These are phyloP conservation scores for Saturnispora silvae DNA, from an alignment of 805 yeast species.

Conservation along the genomic window DNA sequence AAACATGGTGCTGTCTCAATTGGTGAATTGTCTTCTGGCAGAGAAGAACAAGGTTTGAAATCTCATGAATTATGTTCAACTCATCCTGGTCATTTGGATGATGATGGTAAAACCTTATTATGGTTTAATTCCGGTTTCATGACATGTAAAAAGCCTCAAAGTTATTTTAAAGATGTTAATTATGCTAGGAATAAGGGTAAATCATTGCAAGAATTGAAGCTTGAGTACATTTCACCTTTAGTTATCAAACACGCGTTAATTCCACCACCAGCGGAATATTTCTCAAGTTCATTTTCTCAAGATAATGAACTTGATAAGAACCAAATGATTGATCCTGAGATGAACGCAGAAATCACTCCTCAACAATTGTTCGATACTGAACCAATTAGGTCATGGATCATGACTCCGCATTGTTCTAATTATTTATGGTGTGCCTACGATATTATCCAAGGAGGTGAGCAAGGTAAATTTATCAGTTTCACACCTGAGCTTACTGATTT, in stretches of 20 bases:
- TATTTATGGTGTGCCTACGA: slow-evolving; percentile 57
- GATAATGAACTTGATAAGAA: slow-evolving; percentile 3
- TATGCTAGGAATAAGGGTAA: slow-evolving; percentile 21
- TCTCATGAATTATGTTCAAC: slow-evolving; percentile 45
- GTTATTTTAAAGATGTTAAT: slow-evolving; percentile 30
- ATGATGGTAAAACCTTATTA: slow-evolving; percentile 38
- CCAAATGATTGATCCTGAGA: slow-evolving; percentile 8
- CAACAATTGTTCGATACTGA: slow-evolving; percentile 24
- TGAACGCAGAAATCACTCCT: slow-evolving; percentile 7
- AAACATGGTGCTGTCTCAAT: slow-evolving; percentile 45
- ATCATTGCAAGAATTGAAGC: slow-evolving; percentile 23
- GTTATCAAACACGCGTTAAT: slow-evolving; percentile 36
- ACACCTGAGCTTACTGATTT: slow-evolving; percentile 21
- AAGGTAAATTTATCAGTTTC: slow-evolving; percentile 37
- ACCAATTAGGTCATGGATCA: slow-evolving; percentile 47
- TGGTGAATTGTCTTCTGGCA: slow-evolving; percentile 29
- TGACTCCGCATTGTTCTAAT: slow-evolving; percentile 40
- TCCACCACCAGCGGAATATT: slow-evolving; percentile 40
- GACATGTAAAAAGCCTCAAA: slow-evolving; percentile 40
- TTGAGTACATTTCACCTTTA: slow-evolving; percentile 31
- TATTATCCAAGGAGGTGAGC: slow-evolving; percentile 39
- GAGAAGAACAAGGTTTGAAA: slow-evolving; percentile 5
- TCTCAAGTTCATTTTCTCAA: slow-evolving; percentile 7
- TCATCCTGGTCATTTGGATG: slow-evolving; percentile 52
- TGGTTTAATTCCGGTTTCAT: slow-evolving; percentile 69